Base-by-base conservation (phyloP, 164 flowering plant genomes). In the grape (Vitis vinifera) region DNA sequence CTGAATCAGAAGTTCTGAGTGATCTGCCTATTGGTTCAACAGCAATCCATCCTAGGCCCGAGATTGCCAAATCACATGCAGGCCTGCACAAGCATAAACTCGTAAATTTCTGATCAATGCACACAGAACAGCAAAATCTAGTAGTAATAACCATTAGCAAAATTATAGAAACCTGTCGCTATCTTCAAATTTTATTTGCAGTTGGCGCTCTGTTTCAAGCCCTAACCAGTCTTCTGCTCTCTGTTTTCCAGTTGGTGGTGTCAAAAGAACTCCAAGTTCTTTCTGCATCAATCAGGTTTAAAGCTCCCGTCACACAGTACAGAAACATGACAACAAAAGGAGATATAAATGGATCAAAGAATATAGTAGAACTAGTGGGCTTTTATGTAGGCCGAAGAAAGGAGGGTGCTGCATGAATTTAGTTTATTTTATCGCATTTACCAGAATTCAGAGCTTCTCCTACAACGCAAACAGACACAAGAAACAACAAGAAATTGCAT, bases 41-140 rank as follows among this genome's bases (percentile, higher is more conserved):
- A 2, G 83, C 62, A 55, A 95, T 87, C 99, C 99, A 95, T 72
- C 99, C 99, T 7, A 95, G 77, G 69, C 99, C 99, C 0, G 99
- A 93, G 71, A 95, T 90, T 44, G 98, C 98, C 69, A 95, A 78
- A 79, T 95, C 99, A 72, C 89, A 86, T n/a, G 84, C 89, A 55
- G 98, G 97, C 77, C 99, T 95, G 85, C 68, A 10, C 51, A 78
- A 60, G 66, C 27, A 23, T 23, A 1, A 23, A 23, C 27, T 23
- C 27, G 0, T 23, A 37, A 37, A 37, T 3, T 37, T 37, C 44
- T 23, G 27, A 23, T 23, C 27, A 23, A 23, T 23, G 27, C 27
- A 23, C 27, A 23, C 27, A 23, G 27, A 23, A 23, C 1, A 23
- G 27, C 27, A 23, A 23, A 23, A 23, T 23, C 27, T 23, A 23